Evolutionary conservation across 2,329 filamentous ascomycete species (phyloP).

Genomic region (Xylogone sp.): DNA sequence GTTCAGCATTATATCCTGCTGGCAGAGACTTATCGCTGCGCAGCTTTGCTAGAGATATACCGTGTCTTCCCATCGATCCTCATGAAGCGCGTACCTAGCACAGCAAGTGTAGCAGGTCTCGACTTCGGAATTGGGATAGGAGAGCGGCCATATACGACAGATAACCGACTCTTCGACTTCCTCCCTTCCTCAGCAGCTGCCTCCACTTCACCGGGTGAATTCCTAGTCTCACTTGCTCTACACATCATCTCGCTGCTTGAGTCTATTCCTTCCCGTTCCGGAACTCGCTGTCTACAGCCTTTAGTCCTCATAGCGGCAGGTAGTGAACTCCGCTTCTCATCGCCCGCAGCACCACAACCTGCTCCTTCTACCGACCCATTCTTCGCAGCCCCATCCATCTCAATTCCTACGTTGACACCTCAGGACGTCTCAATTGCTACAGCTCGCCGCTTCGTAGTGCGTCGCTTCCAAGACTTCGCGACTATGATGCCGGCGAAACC

Average conservation of each 20-base stretch:
- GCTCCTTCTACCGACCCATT: not conserved
- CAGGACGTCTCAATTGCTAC: constrained; percentile 22
- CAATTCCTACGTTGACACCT: not conserved
- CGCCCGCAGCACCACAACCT: not conserved
- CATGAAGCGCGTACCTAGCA: constrained; percentile 13
- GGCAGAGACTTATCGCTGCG: constrained; percentile 23
- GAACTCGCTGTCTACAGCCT: constrained; percentile 24
- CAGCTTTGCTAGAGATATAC: constrained; percentile 23
- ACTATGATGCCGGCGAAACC: constrained; percentile 23
- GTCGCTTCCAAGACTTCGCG: constrained; percentile 22
- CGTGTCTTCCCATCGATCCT: constrained; percentile 21
- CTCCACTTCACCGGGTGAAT: constrained; percentile 15
- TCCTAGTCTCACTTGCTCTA: constrained; percentile 22
- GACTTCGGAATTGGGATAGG: not conserved
- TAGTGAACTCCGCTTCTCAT: constrained; percentile 19
- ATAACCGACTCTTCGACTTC: constrained; percentile 4
- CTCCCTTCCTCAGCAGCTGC: constrained; percentile 5
- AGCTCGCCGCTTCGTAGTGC: constrained; percentile 19
- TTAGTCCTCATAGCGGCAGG: constrained; percentile 22
- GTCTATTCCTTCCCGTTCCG: constrained; percentile 18
- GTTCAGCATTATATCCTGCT: constrained; percentile 25
- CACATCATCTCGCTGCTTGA: constrained; percentile 23
- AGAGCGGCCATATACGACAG: not conserved
- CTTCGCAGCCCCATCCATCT: not conserved
- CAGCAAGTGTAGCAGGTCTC: constrained; percentile 1